Evolutionary conservation across 345 rosid species (phyloP).

Genomic region (Diplotaxis tenuifolia): DNA sequence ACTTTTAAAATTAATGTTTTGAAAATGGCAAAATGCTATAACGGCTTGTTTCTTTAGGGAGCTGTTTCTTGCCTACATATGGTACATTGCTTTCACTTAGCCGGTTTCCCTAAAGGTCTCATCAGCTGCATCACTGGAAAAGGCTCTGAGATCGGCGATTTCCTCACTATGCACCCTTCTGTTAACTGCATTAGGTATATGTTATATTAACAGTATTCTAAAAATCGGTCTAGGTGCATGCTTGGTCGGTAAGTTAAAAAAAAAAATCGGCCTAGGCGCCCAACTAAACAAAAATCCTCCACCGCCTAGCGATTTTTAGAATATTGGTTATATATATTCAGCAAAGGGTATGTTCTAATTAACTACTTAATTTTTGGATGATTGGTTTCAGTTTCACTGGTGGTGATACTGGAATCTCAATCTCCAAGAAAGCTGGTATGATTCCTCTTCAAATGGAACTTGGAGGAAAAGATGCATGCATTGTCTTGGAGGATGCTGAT

Average conservation of each 20-base stretch:
- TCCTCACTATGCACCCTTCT: slow-evolving; percentile 96
- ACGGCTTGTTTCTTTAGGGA: slow-evolving; percentile 48
- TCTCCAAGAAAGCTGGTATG: slow-evolving; percentile 96
- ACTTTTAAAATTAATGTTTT: background rate
- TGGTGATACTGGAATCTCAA: slow-evolving; percentile 87
- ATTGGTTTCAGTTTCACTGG: slow-evolving; percentile 74
- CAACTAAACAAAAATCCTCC: too few relatives aligned
- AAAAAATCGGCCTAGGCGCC: too few relatives aligned
- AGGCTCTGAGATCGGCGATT: slow-evolving; percentile 97
- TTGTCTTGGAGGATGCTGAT: slow-evolving; percentile 90
- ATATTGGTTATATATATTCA: background rate
- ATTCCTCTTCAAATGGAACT: slow-evolving; percentile 97
- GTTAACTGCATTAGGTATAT: slow-evolving; percentile 92
- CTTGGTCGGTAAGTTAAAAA: too few relatives aligned
- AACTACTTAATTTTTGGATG: background rate
- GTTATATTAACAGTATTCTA: too few relatives aligned
- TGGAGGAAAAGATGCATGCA: slow-evolving; percentile 86
- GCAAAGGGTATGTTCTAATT: background rate
- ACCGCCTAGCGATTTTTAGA: too few relatives aligned
- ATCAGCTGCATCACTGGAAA: slow-evolving; percentile 89
- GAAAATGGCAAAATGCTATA: background rate
- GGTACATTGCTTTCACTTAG: slow-evolving; percentile 97
- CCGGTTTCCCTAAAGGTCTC: slow-evolving; percentile 93
- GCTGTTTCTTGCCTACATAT: slow-evolving; percentile 95
- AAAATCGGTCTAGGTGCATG: too few relatives aligned